Evolutionary conservation across 2,329 filamentous ascomycete genomes (phyloP), one percentile per base, ranked within the genome.

Genomic region (Ophidiomyces ophidiicola): DNA sequence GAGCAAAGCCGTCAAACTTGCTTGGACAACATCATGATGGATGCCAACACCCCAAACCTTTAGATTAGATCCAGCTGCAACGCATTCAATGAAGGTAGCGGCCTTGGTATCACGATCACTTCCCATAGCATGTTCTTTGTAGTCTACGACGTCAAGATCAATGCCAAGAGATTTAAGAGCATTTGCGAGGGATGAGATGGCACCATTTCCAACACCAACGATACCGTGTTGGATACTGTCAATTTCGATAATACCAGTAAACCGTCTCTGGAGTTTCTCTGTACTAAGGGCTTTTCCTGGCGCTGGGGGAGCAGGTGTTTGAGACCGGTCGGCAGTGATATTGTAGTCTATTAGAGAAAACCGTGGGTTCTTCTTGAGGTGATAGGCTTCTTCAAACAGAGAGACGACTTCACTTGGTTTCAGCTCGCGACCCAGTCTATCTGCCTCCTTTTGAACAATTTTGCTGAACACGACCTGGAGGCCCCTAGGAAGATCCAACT

Each of bases 81-180:
- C 86, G 62, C 86, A 94, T 61, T 94, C 83, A 47, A 96, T 93
- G 57, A 92, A 96, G 2, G 87, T 84, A 1, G 86, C 88, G n/a
- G 88, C 88, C 67, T 92, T 92, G 49, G 88, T 84, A 45, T 85
- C 76, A 42, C 77, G 74, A 45, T 83, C 84, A 36, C 71, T 69
- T 48, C 85, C 85, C 50, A 96, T 86, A 19, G 87, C 81, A 63
- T 96, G 88, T 62, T 96, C 90, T 68, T 92, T 94, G 69, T 96
- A 96, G 59, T 94, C 85, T 32, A 79, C 75, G 36, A 96, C 85
- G 55, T 96, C 88, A 17, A 96, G 69, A 54, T 92, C 80, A 47
- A 96, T 80, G 43, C 84, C 83, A 23, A 96, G 64, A 11, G 70
- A 70, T 50, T 76, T 74, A 30, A 98, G 71, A 11, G 87, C 88